Evolutionary conservation across 108 stramenopile genomes (phyloP), one percentile per base, ranked within the genome.

Genomic region (Cylindrotheca fusiformis): DNA sequence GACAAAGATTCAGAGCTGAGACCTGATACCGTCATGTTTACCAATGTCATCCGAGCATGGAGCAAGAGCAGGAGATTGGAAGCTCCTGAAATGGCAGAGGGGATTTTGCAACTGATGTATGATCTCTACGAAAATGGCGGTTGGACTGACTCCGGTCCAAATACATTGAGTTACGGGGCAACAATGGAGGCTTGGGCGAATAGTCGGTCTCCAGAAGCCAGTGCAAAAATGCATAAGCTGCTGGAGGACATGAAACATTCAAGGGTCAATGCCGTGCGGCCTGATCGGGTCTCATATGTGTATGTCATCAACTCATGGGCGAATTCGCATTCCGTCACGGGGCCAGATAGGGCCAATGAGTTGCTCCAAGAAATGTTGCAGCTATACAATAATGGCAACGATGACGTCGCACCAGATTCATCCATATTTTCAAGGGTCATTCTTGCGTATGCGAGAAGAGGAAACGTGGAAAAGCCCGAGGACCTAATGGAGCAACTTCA

Each of bases 41-140:
- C 85, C 8, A 74, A 67, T 32, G 82, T 89, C 0, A 71, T 89
- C 44, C 70, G 74, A 31, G 81, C 81, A 18, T 89, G 84, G 84
- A 82, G 84, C 10, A 84, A 82, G 63, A 78, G 79, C 54, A 75
- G 78, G 12, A 48, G 57, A 23, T 14, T 67, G 24, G 67, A 73
- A 53, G 84, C 79, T 1, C 78, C 80, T 6, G 72, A 77, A 51
- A 76, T 67, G 48, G 87, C 84, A 14, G 62, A 68, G 4, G 71
- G 73, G 12, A 27, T 89, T 1, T 55, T 89, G 28, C 46, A 67
- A 6, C 56, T 67, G 68, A 82, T 89, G 78, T 63, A 77, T 31
- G 63, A 79, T 32, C 47, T 73, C 30, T 71, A 78, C 33, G 66
- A 67, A 1, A 55, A 31, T 33, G 58, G 45, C 22, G 71, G 59